Conservation (phyloP, 352 stramenopile genomes). For the Phytophthora lateralis region DNA sequence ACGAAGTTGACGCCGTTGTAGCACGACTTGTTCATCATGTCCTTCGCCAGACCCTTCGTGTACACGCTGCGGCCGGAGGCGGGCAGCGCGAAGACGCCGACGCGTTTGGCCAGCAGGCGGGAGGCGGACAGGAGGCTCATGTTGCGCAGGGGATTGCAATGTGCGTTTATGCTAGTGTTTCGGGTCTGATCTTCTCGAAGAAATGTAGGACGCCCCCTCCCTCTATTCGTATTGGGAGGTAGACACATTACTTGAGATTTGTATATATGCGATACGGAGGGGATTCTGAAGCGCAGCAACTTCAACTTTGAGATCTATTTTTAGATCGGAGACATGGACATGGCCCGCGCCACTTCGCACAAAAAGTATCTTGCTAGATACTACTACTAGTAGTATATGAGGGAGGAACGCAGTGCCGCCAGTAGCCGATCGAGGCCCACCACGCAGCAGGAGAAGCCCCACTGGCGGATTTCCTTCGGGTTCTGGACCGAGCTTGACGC, state of each 20-base stretch:
- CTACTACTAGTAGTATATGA: background rate
- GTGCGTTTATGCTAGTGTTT: background rate
- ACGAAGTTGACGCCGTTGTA: conserved; percentile 96
- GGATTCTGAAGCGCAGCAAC: conserved; percentile 2
- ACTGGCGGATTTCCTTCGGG: conserved; percentile 62
- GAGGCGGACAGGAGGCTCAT: conserved; percentile 30
- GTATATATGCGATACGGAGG: conserved; percentile 11
- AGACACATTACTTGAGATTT: conserved; percentile 7
- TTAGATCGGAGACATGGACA: conserved; percentile 5
- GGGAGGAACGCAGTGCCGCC: conserved; percentile 7
- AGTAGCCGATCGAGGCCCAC: conserved; percentile 8
- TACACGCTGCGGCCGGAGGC: conserved; percentile 57
- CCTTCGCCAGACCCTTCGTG: conserved; percentile 83
- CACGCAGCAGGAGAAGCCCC: conserved; percentile 18
- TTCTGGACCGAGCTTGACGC: conserved; percentile 66
- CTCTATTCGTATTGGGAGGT: conserved; percentile 5
- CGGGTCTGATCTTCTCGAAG: conserved; percentile 5
- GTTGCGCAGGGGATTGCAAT: conserved; percentile 6
- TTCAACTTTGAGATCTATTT: conserved; percentile 21
- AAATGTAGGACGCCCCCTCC: conserved; percentile 10
- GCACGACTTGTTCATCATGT: conserved; percentile 93
- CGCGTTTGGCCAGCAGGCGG: conserved; percentile 28
- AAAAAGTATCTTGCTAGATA: background rate
- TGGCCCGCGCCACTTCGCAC: conserved; percentile 1
- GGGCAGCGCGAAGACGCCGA: conserved; percentile 16